Evolutionary conservation across 305 asterid genomes (phyloP).

Genomic region (Fraxinus angustifolia): DNA sequence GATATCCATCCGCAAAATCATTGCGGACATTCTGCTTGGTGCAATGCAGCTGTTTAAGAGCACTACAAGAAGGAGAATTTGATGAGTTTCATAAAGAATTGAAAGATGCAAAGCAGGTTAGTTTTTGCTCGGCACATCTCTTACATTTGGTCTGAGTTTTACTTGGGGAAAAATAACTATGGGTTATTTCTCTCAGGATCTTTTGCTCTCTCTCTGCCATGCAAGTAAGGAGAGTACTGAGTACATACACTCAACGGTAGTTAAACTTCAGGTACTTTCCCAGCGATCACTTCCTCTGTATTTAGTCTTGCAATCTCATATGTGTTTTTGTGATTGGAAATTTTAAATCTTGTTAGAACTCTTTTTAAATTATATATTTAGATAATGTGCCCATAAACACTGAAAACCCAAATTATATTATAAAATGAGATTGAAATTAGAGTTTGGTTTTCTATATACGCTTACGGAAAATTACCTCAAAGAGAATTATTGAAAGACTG

Average conservation of each 20-base stretch:
- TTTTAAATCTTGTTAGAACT: background rate
- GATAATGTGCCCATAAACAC: background rate
- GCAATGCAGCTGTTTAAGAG: constrained; percentile 72
- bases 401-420: background rate
- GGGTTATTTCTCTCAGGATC: constrained; percentile 54
- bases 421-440: background rate
- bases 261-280: constrained; percentile 79
- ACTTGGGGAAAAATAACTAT: constrained; percentile 20
- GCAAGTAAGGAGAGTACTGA: constrained; percentile 94
- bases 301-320: constrained; percentile 11
- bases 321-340: constrained; percentile 14
- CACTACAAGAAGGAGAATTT: constrained; percentile 74
- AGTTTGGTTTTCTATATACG: background rate
- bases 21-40: constrained; percentile 29
- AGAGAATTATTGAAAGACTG: background rate
- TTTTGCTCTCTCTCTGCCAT: constrained; percentile 75
- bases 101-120: constrained; percentile 75
- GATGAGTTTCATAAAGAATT: constrained; percentile 62
- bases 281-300: constrained; percentile 20
- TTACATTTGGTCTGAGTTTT: constrained; percentile 8
- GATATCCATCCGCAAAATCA: constrained; percentile 15
- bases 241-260: constrained; percentile 68
- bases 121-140: constrained; percentile 21
- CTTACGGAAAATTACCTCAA: constrained; percentile 3
- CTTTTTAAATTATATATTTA: background rate